Base-by-base conservation (phyloP, 2,329 filamentous ascomycete species). In the Paraconiothyrium sp. region DNA sequence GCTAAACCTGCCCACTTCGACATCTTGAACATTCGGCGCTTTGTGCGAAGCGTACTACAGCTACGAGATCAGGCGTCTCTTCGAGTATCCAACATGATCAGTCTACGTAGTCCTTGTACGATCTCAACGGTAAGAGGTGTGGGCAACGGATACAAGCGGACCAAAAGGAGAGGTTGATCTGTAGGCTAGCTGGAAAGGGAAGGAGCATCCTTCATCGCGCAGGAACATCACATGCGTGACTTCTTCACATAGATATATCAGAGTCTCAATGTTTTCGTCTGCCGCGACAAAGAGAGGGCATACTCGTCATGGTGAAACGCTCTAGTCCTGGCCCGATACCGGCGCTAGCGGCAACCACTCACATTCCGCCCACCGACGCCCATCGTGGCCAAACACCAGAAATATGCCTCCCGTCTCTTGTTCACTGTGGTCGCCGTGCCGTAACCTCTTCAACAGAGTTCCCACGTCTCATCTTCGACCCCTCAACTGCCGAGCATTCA, bases 401-500 rank as follows among this genome's bases (percentile, higher is more conserved):
- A 55, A 34, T 20, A 56, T 56, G 54, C n/a, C 54, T 48, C 41
- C 41, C 43, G 43, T 56, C 22, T 56, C 50, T 62, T 51, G 58
- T 54, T 46, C 41, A 35, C 20, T 57, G 30, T 57, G 39, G 57
- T 56, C 35, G 30, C 54, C 20, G 32, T 47, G 34, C 37, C 24
- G 22, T 34, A 51, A 35, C n/a, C 44, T 58, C 35, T 48, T 51
- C 30, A 47, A 44, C 35, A 30, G 35, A 27, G 22, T 34, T 7
- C 6, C 30, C 41, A 50, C 16, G 30, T 35, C 60, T 11, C 30
- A 24, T n/a, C 11, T 44, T 16, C 48, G n/a, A 35, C 11, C 48
- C 47, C 14, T 57, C 54, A 54, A 57, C 24, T 54, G 37, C 52
- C 68, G 68, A 54, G 56, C 64, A 59, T 60, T 65, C 32, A 46